These are phyloP conservation scores for Fusarium falciforme DNA, from an alignment of 2,329 filamentous ascomycete species.

Conservation along the genomic window DNA sequence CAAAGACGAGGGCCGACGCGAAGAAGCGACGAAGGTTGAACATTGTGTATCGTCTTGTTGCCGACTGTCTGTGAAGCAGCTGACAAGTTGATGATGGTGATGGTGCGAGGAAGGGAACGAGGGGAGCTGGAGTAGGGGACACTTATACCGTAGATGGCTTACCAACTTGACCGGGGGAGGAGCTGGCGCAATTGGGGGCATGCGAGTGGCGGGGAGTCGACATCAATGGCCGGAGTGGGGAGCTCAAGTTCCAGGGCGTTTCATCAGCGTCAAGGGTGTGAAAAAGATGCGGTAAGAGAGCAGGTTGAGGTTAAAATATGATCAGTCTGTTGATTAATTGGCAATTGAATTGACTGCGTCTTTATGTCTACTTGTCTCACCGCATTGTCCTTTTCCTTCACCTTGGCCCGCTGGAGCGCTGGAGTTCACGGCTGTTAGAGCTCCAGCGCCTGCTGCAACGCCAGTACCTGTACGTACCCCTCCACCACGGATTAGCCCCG, in stretches of 20 bases:
- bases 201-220: slow-evolving; percentile 16
- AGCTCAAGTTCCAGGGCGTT: slow-evolving; percentile 41
- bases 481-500: slow-evolving; percentile 39
- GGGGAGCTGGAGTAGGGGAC: slow-evolving; percentile 34
- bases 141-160: slow-evolving; percentile 41
- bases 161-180: slow-evolving; percentile 27
- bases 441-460: background rate
- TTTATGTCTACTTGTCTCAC: background rate
- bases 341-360: background rate
- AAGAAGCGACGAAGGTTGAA: slow-evolving; percentile 78
- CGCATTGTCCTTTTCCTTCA: background rate
- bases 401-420: background rate
- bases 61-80: slow-evolving; percentile 21
- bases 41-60: slow-evolving; percentile 65
- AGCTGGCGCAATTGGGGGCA: slow-evolving; percentile 37
- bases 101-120: slow-evolving; percentile 26
- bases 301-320: background rate
- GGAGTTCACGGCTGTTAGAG: background rate
- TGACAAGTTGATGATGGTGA: slow-evolving; percentile 28
- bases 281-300: background rate
- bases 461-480: background rate
- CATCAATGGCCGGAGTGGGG: slow-evolving; percentile 24
- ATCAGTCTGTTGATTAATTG: background rate
- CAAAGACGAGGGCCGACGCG: slow-evolving; percentile 79
- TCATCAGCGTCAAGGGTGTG: background rate